Evolutionary conservation across 176 grass and related monocot species (phyloP).

Genomic region (Puya raimondii): DNA sequence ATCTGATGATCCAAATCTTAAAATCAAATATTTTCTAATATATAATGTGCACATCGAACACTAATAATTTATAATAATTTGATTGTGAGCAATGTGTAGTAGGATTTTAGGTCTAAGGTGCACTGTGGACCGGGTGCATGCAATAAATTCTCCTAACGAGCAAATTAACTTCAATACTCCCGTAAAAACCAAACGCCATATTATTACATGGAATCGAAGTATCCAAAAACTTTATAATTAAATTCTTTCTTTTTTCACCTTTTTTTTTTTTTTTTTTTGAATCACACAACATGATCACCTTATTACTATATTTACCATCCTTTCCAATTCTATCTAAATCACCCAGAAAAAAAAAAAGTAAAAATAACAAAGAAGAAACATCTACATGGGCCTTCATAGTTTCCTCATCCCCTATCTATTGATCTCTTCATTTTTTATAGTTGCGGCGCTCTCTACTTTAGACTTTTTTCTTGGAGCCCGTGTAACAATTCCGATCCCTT

Average conservation of each 20-base stretch:
- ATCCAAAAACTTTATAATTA: background rate
- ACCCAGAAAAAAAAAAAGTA: conserved; percentile 2
- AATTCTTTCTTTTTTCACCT: background rate
- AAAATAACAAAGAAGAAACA: conserved; percentile 6
- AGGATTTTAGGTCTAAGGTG: too few relatives aligned
- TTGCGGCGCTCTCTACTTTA: background rate
- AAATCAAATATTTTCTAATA: too few relatives aligned
- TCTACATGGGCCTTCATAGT: conserved; percentile 15
- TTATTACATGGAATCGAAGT: background rate
- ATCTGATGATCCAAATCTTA: too few relatives aligned
- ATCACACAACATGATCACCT: too few relatives aligned
- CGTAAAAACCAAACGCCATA: background rate
- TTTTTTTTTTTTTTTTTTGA: too few relatives aligned
- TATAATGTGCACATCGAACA: too few relatives aligned
- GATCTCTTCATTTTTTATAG: conserved; percentile 1
- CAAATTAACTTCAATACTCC: background rate
- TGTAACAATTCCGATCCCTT: conserved; percentile 22
- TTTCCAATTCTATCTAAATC: background rate
- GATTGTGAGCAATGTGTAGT: too few relatives aligned
- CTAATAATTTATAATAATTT: too few relatives aligned
- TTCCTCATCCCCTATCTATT: conserved; percentile 12
- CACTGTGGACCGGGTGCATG: too few relatives aligned
- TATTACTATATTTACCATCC: background rate
- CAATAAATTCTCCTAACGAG: too few relatives aligned
- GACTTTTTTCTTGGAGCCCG: conserved; percentile 21